These are phyloP conservation scores for Magnusiomyces suaveolens DNA, from an alignment of 1,139 yeast species.

Conservation along the genomic window DNA sequence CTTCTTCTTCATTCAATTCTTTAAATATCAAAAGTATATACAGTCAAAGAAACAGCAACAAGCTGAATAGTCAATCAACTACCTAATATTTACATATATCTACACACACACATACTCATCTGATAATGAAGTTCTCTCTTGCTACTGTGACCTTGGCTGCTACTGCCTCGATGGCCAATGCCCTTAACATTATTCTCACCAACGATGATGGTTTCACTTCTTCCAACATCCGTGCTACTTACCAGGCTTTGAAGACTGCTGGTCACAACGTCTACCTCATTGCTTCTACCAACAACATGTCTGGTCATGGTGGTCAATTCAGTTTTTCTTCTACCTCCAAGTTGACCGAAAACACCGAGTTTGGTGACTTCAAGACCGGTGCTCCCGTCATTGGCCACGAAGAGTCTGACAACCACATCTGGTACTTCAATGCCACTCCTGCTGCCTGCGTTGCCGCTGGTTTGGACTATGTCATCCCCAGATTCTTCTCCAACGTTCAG, in stretches of 20 bases:
- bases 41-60: too few relatives aligned
- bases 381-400: slow-evolving; percentile 41
- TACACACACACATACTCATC: too few relatives aligned
- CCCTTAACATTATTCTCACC: slow-evolving; percentile 38
- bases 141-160: neutral
- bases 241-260: slow-evolving; percentile 44
- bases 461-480: slow-evolving; percentile 27
- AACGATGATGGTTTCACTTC: slow-evolving; percentile 55
- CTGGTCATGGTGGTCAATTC: slow-evolving; percentile 51
- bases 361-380: slow-evolving; percentile 35
- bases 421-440: slow-evolving; percentile 31
- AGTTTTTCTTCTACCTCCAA: slow-evolving; percentile 38
- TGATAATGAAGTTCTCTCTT: slow-evolving; percentile 4
- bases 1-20: too few relatives aligned
- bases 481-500: slow-evolving; percentile 29
- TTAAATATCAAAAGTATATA: too few relatives aligned
- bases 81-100: neutral
- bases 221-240: slow-evolving; percentile 51
- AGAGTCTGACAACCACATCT: slow-evolving; percentile 33
- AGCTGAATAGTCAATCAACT: too few relatives aligned
- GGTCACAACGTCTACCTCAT: slow-evolving; percentile 48
- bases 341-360: slow-evolving; percentile 35
- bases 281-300: slow-evolving; percentile 51
- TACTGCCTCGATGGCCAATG: neutral
- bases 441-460: slow-evolving; percentile 15